A percentile compares a stretch with the other conserved stretches of the same genome.
phyloP scores from a whole-genome alignment of 2,329 filamentous ascomycete genomes.

The Colletotrichum filicis region DNA sequence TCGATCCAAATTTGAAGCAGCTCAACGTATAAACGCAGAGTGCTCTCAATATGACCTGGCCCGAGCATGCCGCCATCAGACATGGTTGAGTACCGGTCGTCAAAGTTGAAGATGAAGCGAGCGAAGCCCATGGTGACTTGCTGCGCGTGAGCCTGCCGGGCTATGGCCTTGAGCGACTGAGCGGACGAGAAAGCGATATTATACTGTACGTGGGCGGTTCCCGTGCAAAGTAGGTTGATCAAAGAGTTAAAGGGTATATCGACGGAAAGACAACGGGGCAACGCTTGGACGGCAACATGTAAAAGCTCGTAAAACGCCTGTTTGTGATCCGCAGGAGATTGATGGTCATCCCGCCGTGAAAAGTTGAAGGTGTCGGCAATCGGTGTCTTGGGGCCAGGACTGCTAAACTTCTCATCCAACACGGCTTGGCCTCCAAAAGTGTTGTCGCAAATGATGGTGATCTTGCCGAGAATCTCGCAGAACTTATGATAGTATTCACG shows the following conservation, averaged over 20 bases:
- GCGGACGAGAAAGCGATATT: constrained; percentile 94
- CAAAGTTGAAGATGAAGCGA: constrained; percentile 98
- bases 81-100: constrained; percentile 97
- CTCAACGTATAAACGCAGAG: constrained; percentile 91
- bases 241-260: constrained; percentile 93
- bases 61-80: constrained; percentile 97
- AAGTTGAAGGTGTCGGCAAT: constrained; percentile 96
- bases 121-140: constrained; percentile 97
- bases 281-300: constrained; percentile 93
- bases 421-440: constrained; percentile 96
- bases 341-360: constrained; percentile 81
- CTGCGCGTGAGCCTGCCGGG: constrained; percentile 90
- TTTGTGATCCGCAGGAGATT: constrained; percentile 80
- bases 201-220: constrained; percentile 92
- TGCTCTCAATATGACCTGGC: constrained; percentile 93
- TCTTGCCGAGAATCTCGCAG: constrained; percentile 94
- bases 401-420: constrained; percentile 92
- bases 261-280: constrained; percentile 91
- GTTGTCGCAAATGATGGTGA: constrained; percentile 96
- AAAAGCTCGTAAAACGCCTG: constrained; percentile 96
- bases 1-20: constrained; percentile 97
- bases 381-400: constrained; percentile 90
- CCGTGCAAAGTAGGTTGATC: constrained; percentile 94
- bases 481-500: constrained; percentile 91
- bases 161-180: constrained; percentile 94